Percentiles rank a stretch among this genome's conserved stretches.
Evolutionary conservation across 306 rosid genomes (phyloP).

Genomic region (Lagenaria siceraria): DNA sequence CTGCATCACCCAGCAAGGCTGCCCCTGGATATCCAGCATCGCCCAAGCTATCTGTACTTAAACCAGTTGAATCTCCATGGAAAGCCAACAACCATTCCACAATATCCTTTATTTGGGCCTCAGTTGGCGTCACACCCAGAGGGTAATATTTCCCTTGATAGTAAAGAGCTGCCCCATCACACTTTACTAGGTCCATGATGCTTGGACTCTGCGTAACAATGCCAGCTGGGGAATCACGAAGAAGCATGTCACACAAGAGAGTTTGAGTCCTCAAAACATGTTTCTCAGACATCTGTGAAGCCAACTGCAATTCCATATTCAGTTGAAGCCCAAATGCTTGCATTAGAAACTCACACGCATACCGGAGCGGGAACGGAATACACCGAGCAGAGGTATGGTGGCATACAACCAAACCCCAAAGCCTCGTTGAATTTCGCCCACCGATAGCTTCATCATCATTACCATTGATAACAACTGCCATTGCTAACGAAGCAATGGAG

Average conservation of each 20-base stretch:
- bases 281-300: constrained; percentile 59
- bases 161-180: constrained; percentile 90
- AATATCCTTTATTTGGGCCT: constrained; percentile 71
- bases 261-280: constrained; percentile 88
- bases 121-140: constrained; percentile 64
- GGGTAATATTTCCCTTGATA: constrained; percentile 59
- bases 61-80: constrained; percentile 88
- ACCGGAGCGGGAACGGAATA: constrained; percentile 79
- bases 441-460: constrained; percentile 50
- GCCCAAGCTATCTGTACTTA: constrained; percentile 91
- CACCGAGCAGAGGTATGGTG: constrained; percentile 83
- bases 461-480: constrained; percentile 86
- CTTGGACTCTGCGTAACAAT: constrained; percentile 88
- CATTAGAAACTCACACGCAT: constrained; percentile 96
- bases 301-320: constrained; percentile 86
- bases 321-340: constrained; percentile 93
- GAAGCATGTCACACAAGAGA: constrained; percentile 91
- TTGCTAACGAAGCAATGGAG: constrained; percentile 60
- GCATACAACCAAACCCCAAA: constrained; percentile 98
- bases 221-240: constrained; percentile 82
- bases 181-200: constrained; percentile 80
- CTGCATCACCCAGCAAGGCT: constrained; percentile 78
- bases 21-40: constrained; percentile 97
- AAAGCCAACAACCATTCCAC: constrained; percentile 73
- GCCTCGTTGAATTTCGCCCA: constrained; percentile 43